Percentiles rank a stretch among this genome's conserved stretches.
Conservation (phyloP, 2,329 filamentous ascomycete species). For the Claviceps sp. region DNA sequence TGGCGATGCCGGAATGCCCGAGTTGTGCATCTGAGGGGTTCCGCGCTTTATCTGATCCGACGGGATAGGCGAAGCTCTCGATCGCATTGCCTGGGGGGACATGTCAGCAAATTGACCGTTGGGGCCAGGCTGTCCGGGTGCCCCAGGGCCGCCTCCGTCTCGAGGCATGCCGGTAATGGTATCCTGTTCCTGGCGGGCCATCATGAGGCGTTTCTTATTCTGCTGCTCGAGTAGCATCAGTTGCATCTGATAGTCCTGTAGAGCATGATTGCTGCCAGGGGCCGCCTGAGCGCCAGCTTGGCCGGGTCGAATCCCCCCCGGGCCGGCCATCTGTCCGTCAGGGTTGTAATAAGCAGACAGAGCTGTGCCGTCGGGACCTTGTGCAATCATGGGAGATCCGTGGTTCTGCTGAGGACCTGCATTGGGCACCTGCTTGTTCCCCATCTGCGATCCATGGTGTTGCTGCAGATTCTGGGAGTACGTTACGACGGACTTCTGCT, state of each 20-base stretch:
- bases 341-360: slow-evolving; percentile 50
- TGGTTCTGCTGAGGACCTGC: slow-evolving; percentile 57
- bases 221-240: slow-evolving; percentile 77
- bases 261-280: slow-evolving; percentile 56
- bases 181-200: slow-evolving; percentile 72
- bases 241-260: slow-evolving; percentile 84
- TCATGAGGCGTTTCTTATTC: slow-evolving; percentile 74
- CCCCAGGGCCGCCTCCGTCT: slow-evolving; percentile 33
- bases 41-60: slow-evolving; percentile 67
- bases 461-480: slow-evolving; percentile 77
- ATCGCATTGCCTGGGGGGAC: slow-evolving; percentile 54
- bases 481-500: slow-evolving; percentile 75
- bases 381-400: slow-evolving; percentile 70
- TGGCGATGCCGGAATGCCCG: slow-evolving; percentile 51
- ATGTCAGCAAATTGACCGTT: slow-evolving; percentile 57
- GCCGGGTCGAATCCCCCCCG: slow-evolving; percentile 44
- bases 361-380: slow-evolving; percentile 50
- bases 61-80: slow-evolving; percentile 63
- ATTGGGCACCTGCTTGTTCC: slow-evolving; percentile 68
- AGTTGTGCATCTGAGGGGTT: slow-evolving; percentile 58
- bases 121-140: slow-evolving; percentile 41
- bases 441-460: slow-evolving; percentile 70
- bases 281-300: slow-evolving; percentile 33
- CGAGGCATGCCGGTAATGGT: slow-evolving; percentile 35
- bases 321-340: slow-evolving; percentile 41